These are phyloP conservation scores for Trichoderma harzianum DNA, from an alignment of 2,329 filamentous ascomycete species.

Conservation along the genomic window DNA sequence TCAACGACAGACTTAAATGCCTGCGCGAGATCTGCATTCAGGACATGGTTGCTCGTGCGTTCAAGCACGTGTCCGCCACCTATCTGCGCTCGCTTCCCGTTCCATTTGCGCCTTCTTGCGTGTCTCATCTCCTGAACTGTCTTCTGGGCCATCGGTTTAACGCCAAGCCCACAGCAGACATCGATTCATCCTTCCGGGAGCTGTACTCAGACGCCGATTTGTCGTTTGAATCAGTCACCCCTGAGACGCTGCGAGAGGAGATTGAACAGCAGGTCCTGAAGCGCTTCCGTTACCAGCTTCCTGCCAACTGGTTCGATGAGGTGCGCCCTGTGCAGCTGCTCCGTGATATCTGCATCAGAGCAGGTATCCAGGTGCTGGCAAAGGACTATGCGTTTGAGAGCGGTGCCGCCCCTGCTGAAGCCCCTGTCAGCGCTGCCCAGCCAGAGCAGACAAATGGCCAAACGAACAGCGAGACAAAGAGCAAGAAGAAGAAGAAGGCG, in stretches of 20 bases:
- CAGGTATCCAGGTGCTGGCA: slow-evolving; percentile 82
- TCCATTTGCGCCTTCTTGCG: slow-evolving; percentile 73
- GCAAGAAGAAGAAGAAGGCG: slow-evolving; percentile 56
- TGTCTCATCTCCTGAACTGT: slow-evolving; percentile 90
- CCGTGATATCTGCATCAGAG: slow-evolving; percentile 82
- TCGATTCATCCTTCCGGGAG: slow-evolving; percentile 68
- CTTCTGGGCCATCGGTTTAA: slow-evolving; percentile 77
- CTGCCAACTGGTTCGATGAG: slow-evolving; percentile 61
- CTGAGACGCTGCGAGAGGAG: slow-evolving; percentile 64
- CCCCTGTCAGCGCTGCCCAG: slow-evolving; percentile 29
- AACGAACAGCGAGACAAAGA: slow-evolving; percentile 45
- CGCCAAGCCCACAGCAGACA: slow-evolving; percentile 70
- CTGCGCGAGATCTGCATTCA: slow-evolving; percentile 75
- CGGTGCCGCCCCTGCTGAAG: slow-evolving; percentile 23
- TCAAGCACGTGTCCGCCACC: slow-evolving; percentile 84
- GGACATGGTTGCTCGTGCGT: slow-evolving; percentile 92
- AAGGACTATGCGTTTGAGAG: slow-evolving; percentile 50
- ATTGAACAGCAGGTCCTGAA: slow-evolving; percentile 68
- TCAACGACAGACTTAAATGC: slow-evolving; percentile 69
- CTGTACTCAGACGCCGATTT: slow-evolving; percentile 82
- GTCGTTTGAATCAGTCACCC: slow-evolving; percentile 74
- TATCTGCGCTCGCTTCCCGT: slow-evolving; percentile 78
- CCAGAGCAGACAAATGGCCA: slow-evolving; percentile 40
- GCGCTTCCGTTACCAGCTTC: slow-evolving; percentile 74
- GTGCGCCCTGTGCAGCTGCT: slow-evolving; percentile 79